Percentiles rank a stretch among this genome's conserved stretches.
Evolutionary conservation across 2,329 filamentous ascomycete species (phyloP).

Genomic region (Colletotrichum sp.): DNA sequence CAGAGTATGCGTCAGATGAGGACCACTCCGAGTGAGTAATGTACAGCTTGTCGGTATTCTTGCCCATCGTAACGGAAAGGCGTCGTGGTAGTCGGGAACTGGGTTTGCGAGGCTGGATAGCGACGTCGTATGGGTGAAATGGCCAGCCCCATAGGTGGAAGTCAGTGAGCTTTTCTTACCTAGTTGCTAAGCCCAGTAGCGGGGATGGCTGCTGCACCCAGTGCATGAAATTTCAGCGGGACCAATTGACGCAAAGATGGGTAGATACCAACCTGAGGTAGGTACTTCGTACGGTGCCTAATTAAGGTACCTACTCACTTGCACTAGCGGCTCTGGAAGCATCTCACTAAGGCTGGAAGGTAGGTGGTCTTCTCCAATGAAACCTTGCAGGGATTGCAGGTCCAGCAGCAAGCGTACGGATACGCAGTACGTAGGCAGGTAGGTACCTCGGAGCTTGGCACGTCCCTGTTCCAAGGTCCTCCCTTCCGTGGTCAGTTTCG

Average conservation of each 20-base stretch:
- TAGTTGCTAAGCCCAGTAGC: not conserved
- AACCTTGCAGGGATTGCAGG: not conserved
- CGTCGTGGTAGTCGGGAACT: not conserved
- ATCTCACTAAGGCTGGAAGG: not conserved
- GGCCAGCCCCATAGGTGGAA: not conserved
- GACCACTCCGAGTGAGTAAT: conserved; percentile 99
- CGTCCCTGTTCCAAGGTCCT: not conserved
- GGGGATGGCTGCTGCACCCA: not conserved
- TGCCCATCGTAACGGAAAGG: conserved; percentile 41
- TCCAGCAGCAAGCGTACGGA: not conserved
- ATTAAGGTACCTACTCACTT: not conserved
- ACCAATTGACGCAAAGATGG: not conserved
- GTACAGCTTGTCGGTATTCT: conserved; percentile 54
- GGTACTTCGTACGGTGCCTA: not conserved
- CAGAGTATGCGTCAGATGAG: conserved; percentile 85
- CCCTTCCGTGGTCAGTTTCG: conserved; percentile 10
- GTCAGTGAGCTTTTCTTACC: not conserved
- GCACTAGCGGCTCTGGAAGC: not conserved
- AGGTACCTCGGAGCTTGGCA: conserved; percentile 15
- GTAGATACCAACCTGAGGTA: not conserved
- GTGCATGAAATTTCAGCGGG: not conserved
- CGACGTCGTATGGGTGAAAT: not conserved
- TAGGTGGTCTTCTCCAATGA: not conserved
- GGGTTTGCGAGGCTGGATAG: not conserved
- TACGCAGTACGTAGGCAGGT: not conserved